Evolutionary conservation across 1,284 basidiomycete genomes (phyloP).

Genomic region (Cryptococcus maquisensis): DNA sequence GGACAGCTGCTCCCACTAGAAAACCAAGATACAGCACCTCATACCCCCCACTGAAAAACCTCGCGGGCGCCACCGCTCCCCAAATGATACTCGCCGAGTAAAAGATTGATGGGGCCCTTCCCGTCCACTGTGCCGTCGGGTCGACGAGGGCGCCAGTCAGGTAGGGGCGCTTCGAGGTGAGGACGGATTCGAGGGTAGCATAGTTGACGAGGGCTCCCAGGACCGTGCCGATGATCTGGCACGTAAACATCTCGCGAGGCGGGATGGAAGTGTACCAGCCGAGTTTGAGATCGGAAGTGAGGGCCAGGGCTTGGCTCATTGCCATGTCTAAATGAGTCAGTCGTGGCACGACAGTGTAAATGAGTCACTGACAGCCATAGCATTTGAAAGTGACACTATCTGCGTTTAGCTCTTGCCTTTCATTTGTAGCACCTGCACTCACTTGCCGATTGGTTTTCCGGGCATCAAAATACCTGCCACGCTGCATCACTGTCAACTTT

Average conservation of each 20-base stretch:
- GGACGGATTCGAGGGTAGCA: slow-evolving; percentile 48
- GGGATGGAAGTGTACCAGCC: slow-evolving; percentile 49
- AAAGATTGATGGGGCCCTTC: slow-evolving; percentile 45
- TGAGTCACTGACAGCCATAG: slow-evolving; percentile 37
- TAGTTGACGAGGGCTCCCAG: slow-evolving; percentile 52
- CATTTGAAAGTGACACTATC: slow-evolving; percentile 49
- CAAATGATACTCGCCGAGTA: slow-evolving; percentile 49
- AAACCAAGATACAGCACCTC: slow-evolving; percentile 50
- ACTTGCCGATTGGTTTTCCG: slow-evolving; percentile 53
- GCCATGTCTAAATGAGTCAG: slow-evolving; percentile 47
- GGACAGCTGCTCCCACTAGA: slow-evolving; percentile 48
- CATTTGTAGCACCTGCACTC: slow-evolving; percentile 15
- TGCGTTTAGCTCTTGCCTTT: not conserved
- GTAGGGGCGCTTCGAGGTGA: slow-evolving; percentile 41
- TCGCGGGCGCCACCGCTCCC: slow-evolving; percentile 50
- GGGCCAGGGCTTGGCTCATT: slow-evolving; percentile 47
- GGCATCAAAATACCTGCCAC: slow-evolving; percentile 53
- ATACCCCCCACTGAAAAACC: slow-evolving; percentile 53
- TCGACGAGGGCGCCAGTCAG: slow-evolving; percentile 48
- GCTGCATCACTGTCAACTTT: slow-evolving; percentile 14
- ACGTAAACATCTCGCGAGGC: slow-evolving; percentile 52
- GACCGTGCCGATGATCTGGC: slow-evolving; percentile 52
- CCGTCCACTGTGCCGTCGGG: slow-evolving; percentile 51
- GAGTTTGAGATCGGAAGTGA: slow-evolving; percentile 52
- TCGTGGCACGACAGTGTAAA: not conserved